Conservation (phyloP, 331 rosid genomes). For the Rosa hybrid region DNA sequence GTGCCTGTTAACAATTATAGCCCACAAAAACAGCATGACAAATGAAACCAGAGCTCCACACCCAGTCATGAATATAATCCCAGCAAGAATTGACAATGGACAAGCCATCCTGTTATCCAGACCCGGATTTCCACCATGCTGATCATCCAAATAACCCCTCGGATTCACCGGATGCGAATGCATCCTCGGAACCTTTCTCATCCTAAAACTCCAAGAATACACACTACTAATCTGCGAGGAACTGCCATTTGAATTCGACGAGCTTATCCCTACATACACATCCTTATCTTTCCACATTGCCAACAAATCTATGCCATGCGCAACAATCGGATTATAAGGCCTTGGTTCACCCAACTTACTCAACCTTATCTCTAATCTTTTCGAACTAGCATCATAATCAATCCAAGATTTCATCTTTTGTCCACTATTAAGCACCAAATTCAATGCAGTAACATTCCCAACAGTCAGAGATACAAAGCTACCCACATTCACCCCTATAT, state of each 20-base stretch:
- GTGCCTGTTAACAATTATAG: constrained; percentile 34
- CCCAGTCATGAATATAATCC: constrained; percentile 61
- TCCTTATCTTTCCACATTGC: constrained; percentile 43
- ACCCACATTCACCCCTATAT: constrained; percentile 45
- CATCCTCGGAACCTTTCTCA: constrained; percentile 35
- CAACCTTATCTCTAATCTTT: constrained; percentile 54
- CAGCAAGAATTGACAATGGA: constrained; percentile 47
- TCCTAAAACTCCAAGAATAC: constrained; percentile 54
- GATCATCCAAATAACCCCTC: constrained; percentile 12
- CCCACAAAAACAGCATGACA: constrained; percentile 61
- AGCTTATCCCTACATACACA: constrained; percentile 51
- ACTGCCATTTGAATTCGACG: constrained; percentile 40
- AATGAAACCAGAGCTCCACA: constrained; percentile 61
- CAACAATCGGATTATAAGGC: constrained; percentile 42
- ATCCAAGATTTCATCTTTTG: constrained; percentile 59
- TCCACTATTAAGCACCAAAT: constrained; percentile 40
- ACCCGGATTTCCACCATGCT: constrained; percentile 4
- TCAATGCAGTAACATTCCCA: constrained; percentile 34
- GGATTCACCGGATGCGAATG: constrained; percentile 65
- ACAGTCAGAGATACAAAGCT: constrained; percentile 42
- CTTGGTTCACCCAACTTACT: constrained; percentile 40
- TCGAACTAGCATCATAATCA: constrained; percentile 53
- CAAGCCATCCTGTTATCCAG: constrained; percentile 15
- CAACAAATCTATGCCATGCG: constrained; percentile 44
- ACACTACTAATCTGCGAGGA: constrained; percentile 48